Percentiles rank a stretch among this genome's conserved stretches.
phyloP scores from a whole-genome alignment of 1,284 basidiomycete species.

The Melanopsichium pennsylvanicum region DNA sequence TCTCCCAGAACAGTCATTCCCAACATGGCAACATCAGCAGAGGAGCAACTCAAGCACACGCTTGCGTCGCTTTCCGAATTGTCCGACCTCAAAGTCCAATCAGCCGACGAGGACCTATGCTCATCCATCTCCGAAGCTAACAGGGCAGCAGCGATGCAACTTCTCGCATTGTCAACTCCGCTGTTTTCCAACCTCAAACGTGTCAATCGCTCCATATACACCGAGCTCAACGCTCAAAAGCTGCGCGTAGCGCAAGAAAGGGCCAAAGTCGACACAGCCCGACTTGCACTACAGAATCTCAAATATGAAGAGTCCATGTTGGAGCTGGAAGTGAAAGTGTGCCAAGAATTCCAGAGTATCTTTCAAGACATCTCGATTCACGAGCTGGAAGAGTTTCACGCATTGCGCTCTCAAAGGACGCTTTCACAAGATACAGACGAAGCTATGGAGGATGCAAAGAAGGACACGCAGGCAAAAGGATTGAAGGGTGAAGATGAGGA shows the following conservation, averaged over 20 bases:
- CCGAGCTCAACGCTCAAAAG: slow-evolving; percentile 22
- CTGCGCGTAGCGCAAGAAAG: slow-evolving; percentile 24
- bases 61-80: slow-evolving; percentile 11
- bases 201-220: slow-evolving; percentile 28
- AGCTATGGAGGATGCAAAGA: background rate
- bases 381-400: slow-evolving; percentile 17
- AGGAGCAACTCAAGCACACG: slow-evolving; percentile 25
- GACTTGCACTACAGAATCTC: slow-evolving; percentile 35
- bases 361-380: slow-evolving; percentile 41
- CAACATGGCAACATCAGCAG: slow-evolving; percentile 5
- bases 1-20: background rate
- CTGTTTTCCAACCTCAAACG: slow-evolving; percentile 26
- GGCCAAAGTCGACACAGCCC: slow-evolving; percentile 28
- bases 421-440: too few relatives aligned
- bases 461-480: too few relatives aligned
- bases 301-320: slow-evolving; percentile 48
- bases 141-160: slow-evolving; percentile 2
- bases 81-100: slow-evolving; percentile 22
- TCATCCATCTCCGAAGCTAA: too few relatives aligned
- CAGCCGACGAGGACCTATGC: background rate
- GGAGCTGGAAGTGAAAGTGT: slow-evolving; percentile 33
- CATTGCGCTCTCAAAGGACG: background rate
- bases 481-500: slow-evolving; percentile 1
- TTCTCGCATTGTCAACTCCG: slow-evolving; percentile 22
- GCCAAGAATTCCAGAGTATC: slow-evolving; percentile 46